Percentiles rank a stretch among this genome's conserved stretches.
phyloP scores from a whole-genome alignment of 345 rosid genomes.

The Sonneratia alba region DNA sequence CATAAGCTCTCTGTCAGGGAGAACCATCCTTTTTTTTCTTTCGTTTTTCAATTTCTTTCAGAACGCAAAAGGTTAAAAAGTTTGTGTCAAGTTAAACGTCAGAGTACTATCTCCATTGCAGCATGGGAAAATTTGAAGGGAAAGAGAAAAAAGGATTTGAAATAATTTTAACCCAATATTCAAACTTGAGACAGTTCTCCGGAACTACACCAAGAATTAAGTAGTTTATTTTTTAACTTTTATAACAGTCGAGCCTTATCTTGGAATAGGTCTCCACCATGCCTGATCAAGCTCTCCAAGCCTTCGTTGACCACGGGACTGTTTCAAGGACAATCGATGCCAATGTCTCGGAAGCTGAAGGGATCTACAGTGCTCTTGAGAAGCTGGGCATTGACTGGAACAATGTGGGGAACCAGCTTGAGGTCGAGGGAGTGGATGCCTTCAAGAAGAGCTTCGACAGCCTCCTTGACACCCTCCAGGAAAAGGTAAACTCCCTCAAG shows the following conservation, averaged over 20 bases:
- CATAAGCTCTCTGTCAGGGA: too few relatives aligned
- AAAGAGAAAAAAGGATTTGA: background rate
- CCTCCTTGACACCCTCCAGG: slow-evolving; percentile 83
- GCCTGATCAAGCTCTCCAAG: slow-evolving; percentile 99
- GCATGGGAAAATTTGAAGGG: too few relatives aligned
- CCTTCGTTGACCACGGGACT: slow-evolving; percentile 70
- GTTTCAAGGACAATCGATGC: slow-evolving; percentile 84
- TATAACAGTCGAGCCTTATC: background rate
- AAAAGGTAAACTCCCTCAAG: slow-evolving; percentile 88
- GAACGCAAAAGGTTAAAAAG: too few relatives aligned
- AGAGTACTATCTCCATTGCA: too few relatives aligned
- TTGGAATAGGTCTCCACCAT: slow-evolving; percentile 73
- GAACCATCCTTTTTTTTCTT: too few relatives aligned
- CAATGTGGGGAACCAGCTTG: slow-evolving; percentile 71
- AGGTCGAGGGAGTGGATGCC: slow-evolving; percentile 79
- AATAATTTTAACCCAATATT: background rate
- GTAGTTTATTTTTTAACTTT: background rate
- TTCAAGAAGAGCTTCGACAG: slow-evolving; percentile 96
- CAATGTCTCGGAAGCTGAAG: slow-evolving; percentile 84
- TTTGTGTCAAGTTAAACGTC: too few relatives aligned
- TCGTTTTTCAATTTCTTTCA: too few relatives aligned
- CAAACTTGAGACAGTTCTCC: too few relatives aligned
- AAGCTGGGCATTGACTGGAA: slow-evolving; percentile 90
- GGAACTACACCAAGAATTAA: too few relatives aligned
- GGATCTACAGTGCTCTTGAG: slow-evolving; percentile 90